Evolutionary conservation across 179 eudicot genomes (phyloP).

Genomic region (Sideroxylon spinosum): DNA sequence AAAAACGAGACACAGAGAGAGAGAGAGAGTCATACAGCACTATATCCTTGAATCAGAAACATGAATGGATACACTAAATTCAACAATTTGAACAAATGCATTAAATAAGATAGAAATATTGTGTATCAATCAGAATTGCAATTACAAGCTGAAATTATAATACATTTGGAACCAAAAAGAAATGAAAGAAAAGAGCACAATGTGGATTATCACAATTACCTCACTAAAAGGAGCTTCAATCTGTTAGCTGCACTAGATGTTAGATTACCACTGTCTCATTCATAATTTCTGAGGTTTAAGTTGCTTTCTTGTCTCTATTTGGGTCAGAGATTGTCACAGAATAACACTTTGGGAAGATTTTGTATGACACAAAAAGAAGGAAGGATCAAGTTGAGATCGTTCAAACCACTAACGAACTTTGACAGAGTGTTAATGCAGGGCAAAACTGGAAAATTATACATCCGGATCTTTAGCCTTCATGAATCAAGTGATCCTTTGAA

Average conservation of each 20-base stretch:
- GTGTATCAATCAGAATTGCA: not conserved
- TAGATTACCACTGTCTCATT: slow-evolving; percentile 18
- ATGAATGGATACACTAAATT: not conserved
- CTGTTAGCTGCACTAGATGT: slow-evolving; percentile 27
- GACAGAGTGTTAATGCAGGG: slow-evolving; percentile 30
- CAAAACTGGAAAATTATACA: slow-evolving; percentile 31
- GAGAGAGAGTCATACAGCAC: not conserved
- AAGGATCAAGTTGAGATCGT: not conserved
- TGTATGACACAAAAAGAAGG: not conserved
- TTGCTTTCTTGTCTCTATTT: slow-evolving; percentile 12
- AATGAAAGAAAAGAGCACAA: not conserved
- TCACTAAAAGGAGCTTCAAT: slow-evolving; percentile 13
- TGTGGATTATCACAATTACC: slow-evolving; percentile 1
- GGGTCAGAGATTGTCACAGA: slow-evolving; percentile 12
- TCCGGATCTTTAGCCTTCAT: slow-evolving; percentile 45
- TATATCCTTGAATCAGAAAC: not conserved
- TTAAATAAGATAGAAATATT: not conserved
- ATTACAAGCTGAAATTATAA: slow-evolving; percentile 4
- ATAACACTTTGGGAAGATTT: not conserved
- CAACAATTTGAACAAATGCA: not conserved
- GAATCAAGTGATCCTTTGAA: slow-evolving; percentile 79
- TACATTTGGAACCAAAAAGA: not conserved
- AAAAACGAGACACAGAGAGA: no score
- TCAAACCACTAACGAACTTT: not conserved
- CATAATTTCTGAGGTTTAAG: slow-evolving; percentile 5